A percentile compares a stretch with the other conserved stretches of the same genome.
These are phyloP conservation scores for Globisporangium irregulare DNA, from an alignment of 352 stramenopile genomes.

Conservation along the genomic window DNA sequence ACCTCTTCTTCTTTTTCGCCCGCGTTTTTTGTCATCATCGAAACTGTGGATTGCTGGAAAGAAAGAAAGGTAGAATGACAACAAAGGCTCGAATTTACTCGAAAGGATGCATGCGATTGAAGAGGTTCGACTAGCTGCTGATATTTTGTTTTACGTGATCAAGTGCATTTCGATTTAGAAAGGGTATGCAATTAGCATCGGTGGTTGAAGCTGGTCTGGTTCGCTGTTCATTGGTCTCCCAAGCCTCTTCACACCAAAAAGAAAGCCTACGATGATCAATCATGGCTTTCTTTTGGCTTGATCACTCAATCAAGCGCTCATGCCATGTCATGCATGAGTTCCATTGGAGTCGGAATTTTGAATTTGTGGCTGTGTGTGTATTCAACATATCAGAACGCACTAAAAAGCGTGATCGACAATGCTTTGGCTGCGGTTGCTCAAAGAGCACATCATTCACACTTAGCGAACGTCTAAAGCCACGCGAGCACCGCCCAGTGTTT, in stretches of 20 bases:
- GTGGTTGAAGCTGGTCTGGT: background rate
- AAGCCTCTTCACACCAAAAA: background rate
- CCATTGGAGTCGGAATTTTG: too few relatives aligned
- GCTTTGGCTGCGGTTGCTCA: too few relatives aligned
- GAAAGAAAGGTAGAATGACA: background rate
- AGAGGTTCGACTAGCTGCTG: background rate
- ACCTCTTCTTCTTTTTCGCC: background rate
- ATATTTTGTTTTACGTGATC: background rate
- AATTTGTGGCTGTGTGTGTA: too few relatives aligned
- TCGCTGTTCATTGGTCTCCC: background rate
- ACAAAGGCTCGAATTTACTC: background rate
- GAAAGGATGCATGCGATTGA: background rate
- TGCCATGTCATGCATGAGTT: too few relatives aligned
- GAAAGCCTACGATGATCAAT: background rate
- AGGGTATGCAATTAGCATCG: background rate
- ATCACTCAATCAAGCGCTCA: too few relatives aligned
- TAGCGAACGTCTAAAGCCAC: background rate
- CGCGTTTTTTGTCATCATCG: constrained; percentile 2
- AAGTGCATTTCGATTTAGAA: background rate
- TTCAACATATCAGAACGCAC: too few relatives aligned
- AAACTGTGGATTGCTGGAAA: constrained; percentile 8
- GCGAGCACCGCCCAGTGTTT: too few relatives aligned
- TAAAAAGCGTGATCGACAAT: too few relatives aligned
- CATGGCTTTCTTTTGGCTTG: too few relatives aligned
- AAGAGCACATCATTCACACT: background rate